Percentiles rank a stretch among this genome's conserved stretches.
These are phyloP conservation scores for Acacia acuminata DNA, from an alignment of 306 rosid genomes.

Conservation along the genomic window DNA sequence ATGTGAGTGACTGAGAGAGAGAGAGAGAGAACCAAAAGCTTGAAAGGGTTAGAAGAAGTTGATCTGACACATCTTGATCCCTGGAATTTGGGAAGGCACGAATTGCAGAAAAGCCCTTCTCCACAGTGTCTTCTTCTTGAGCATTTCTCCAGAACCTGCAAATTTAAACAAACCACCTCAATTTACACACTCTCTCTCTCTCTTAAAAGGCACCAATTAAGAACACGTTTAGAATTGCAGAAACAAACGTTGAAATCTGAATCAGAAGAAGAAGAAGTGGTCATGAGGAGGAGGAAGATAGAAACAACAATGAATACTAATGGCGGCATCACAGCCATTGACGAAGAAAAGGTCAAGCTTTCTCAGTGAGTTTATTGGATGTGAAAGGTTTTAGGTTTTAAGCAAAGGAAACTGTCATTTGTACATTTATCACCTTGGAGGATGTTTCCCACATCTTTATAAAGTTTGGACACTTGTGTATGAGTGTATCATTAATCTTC, in stretches of 20 bases:
- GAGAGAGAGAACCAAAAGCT: slow-evolving; percentile 8
- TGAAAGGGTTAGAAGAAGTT: slow-evolving; percentile 34
- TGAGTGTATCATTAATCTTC: no score
- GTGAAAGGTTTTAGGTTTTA: not conserved
- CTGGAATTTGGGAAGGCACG: slow-evolving; percentile 32
- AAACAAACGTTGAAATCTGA: slow-evolving; percentile 25
- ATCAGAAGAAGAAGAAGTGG: slow-evolving; percentile 24
- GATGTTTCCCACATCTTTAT: not conserved
- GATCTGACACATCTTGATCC: slow-evolving; percentile 47
- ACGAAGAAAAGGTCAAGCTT: not conserved
- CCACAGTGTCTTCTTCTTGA: slow-evolving; percentile 34
- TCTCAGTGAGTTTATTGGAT: not conserved
- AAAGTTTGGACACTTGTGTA: not conserved
- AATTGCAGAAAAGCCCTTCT: slow-evolving; percentile 34
- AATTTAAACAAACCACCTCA: not conserved
- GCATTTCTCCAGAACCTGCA: slow-evolving; percentile 33
- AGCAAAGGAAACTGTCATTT: not conserved
- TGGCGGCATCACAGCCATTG: slow-evolving; percentile 25
- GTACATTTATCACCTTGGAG: not conserved
- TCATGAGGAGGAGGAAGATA: slow-evolving; percentile 8
- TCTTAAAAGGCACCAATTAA: no score
- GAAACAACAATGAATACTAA: slow-evolving; percentile 24
- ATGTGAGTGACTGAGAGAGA: no score
- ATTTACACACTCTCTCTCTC: no score
- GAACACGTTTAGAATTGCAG: not conserved